A percentile compares a stretch with the other conserved stretches of the same genome.
These are phyloP conservation scores for Grigorovia transvaalensis DNA, from an alignment of 805 yeast species.

Conservation along the genomic window DNA sequence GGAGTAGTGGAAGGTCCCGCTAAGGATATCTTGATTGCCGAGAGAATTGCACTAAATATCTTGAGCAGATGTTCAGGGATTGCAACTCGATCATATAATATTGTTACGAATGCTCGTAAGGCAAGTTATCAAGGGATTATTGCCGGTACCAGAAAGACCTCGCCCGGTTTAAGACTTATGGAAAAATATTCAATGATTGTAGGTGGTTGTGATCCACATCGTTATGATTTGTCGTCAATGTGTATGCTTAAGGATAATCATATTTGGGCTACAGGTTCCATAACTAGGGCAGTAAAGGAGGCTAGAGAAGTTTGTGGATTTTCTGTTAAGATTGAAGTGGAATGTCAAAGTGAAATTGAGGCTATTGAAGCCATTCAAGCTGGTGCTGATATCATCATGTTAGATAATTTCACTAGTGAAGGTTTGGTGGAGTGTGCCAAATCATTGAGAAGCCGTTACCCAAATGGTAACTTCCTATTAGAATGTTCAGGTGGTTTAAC, in stretches of 20 bases:
- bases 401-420: constrained; percentile 72
- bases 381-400: constrained; percentile 93
- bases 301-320: constrained; percentile 84
- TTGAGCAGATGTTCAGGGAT: constrained; percentile 79
- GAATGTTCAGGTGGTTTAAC: constrained; percentile 93
- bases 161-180: constrained; percentile 81
- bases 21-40: constrained; percentile 68
- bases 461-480: constrained; percentile 44
- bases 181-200: constrained; percentile 93
- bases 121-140: constrained; percentile 71
- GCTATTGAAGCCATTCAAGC: constrained; percentile 89
- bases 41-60: constrained; percentile 75
- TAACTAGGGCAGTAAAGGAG: constrained; percentile 65
- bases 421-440: constrained; percentile 56
- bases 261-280: constrained; percentile 86
- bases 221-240: constrained; percentile 88
- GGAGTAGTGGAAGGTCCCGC: constrained; percentile 78
- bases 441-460: constrained; percentile 49
- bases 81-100: constrained; percentile 59
- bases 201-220: constrained; percentile 89
- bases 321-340: constrained; percentile 84
- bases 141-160: constrained; percentile 96
- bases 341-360: constrained; percentile 73
- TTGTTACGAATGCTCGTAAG: constrained; percentile 51
- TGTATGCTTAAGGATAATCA: constrained; percentile 95